These are phyloP conservation scores for Pythium pectinolyticum DNA, from an alignment of 352 stramenopile species.

Conservation along the genomic window DNA sequence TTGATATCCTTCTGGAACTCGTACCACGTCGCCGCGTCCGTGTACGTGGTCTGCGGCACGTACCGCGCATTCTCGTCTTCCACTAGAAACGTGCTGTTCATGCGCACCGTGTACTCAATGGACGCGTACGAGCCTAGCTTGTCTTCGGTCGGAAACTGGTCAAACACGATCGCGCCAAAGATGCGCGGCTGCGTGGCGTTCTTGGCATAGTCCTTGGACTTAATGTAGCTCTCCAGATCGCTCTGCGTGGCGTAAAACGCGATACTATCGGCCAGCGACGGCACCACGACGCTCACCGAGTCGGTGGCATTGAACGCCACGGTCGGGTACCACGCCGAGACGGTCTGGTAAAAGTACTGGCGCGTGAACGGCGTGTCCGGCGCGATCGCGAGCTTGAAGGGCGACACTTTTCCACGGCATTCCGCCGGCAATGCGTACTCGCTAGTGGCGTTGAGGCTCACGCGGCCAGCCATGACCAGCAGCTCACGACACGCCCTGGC, in stretches of 20 bases:
- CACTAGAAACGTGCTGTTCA: constrained; percentile 40
- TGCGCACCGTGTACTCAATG: constrained; percentile 43
- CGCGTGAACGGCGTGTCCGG: constrained; percentile 56
- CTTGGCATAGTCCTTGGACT: constrained; percentile 35
- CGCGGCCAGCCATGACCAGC: constrained; percentile 35
- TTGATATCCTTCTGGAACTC: constrained; percentile 29
- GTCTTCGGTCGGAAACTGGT: constrained; percentile 27
- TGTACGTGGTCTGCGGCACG: constrained; percentile 34
- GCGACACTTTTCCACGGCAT: constrained; percentile 45
- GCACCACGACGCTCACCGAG: constrained; percentile 26
- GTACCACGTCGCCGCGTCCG: constrained; percentile 22
- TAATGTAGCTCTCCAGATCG: constrained; percentile 38
- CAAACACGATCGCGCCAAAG: constrained; percentile 51
- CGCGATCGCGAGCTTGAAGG: constrained; percentile 57
- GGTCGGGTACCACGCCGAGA: constrained; percentile 43
- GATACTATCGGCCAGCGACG: constrained; percentile 43
- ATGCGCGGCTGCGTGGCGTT: constrained; percentile 28
- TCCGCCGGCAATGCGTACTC: constrained; percentile 32
- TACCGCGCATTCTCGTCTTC: constrained; percentile 16
- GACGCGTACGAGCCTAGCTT: constrained; percentile 26
- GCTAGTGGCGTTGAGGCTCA: constrained; percentile 39
- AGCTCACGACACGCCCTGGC: constrained; percentile 18
- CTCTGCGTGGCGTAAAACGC: constrained; percentile 35
- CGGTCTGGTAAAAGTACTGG: constrained; percentile 50
- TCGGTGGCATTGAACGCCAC: constrained; percentile 16